These are phyloP conservation scores for Nepenthes alata DNA, from an alignment of 179 eudicot species.

Conservation along the genomic window DNA sequence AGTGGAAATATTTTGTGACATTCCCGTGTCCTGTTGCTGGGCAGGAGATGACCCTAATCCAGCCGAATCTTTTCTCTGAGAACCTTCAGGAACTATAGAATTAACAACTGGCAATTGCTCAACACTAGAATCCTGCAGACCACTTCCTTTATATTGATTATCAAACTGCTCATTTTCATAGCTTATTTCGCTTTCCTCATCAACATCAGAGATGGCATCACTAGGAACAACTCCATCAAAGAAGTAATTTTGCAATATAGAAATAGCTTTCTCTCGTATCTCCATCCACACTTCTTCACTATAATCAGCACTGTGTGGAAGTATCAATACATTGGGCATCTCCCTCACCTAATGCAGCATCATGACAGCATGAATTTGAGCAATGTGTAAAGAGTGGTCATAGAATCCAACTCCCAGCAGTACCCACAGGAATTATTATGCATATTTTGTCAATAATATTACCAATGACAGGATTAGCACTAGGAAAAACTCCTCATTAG, in stretches of 20 bases:
- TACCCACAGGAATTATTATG: too few relatives aligned
- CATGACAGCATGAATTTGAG: neutral
- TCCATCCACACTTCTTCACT: slow-evolving; percentile 99
- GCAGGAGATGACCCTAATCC: slow-evolving; percentile 43
- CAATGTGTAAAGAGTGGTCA: too few relatives aligned
- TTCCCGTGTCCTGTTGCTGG: slow-evolving; percentile 40
- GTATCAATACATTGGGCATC: slow-evolving; percentile 97
- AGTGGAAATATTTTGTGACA: slow-evolving; percentile 38
- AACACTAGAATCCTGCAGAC: slow-evolving; percentile 30
- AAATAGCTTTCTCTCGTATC: slow-evolving; percentile 82
- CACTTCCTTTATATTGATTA: slow-evolving; percentile 33
- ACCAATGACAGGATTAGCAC: too few relatives aligned
- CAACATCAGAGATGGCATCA: slow-evolving; percentile 76
- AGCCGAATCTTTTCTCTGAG: slow-evolving; percentile 29
- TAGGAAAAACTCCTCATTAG: too few relatives aligned
- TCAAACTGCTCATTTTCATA: slow-evolving; percentile 39
- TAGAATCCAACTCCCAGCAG: too few relatives aligned
- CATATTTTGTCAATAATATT: too few relatives aligned
- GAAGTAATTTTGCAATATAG: slow-evolving; percentile 72
- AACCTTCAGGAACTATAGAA: slow-evolving; percentile 38
- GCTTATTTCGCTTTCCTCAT: slow-evolving; percentile 60
- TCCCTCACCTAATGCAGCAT: slow-evolving; percentile 62
- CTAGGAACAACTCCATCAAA: slow-evolving; percentile 58
- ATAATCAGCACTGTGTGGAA: slow-evolving; percentile 96
- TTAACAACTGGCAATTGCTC: slow-evolving; percentile 34